phyloP scores from a whole-genome alignment of 108 stramenopile species.

The Cyclostephanos invisitatus region DNA sequence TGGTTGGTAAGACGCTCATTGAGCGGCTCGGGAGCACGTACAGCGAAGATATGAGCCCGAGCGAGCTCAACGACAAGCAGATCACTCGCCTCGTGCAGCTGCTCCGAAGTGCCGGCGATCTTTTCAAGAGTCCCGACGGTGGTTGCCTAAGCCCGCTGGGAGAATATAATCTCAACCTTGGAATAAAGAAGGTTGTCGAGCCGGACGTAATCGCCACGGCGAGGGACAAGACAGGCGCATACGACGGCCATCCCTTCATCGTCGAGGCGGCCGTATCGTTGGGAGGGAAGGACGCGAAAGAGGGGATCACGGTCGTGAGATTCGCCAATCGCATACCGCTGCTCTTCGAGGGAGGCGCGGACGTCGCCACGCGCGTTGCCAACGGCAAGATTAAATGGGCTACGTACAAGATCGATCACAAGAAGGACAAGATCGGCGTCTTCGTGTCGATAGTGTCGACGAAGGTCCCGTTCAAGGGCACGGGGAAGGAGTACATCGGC shows the following conservation, averaged over 20 bases:
- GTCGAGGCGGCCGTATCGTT: constrained; percentile 97
- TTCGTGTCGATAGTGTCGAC: constrained; percentile 96
- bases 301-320: constrained; percentile 92
- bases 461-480: constrained; percentile 98
- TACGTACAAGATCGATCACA: constrained; percentile 94
- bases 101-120: constrained; percentile 63
- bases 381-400: constrained; percentile 89
- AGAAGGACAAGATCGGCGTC: constrained; percentile 91
- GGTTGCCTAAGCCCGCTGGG: constrained; percentile 91
- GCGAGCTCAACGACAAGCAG: constrained; percentile 61
- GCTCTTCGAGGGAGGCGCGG: constrained; percentile 94
- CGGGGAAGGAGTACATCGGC: constrained; percentile 95
- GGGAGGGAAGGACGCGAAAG: constrained; percentile 88
- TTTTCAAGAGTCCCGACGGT: constrained; percentile 92
- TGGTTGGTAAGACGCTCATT: constrained; percentile 68
- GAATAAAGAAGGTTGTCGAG: constrained; percentile 91
- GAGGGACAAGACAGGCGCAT: constrained; percentile 71
- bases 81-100: constrained; percentile 87
- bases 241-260: constrained; percentile 95
- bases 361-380: constrained; percentile 92
- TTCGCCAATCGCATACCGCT: constrained; percentile 98
- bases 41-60: constrained; percentile 56
- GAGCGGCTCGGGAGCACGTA: constrained; percentile 59
- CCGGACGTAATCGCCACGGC: constrained; percentile 89
- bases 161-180: constrained; percentile 97